Percentiles rank a stretch among this genome's conserved stretches.
These are phyloP conservation scores for Exophiala sp. DNA, from an alignment of 2,329 filamentous ascomycete species.

Conservation along the genomic window DNA sequence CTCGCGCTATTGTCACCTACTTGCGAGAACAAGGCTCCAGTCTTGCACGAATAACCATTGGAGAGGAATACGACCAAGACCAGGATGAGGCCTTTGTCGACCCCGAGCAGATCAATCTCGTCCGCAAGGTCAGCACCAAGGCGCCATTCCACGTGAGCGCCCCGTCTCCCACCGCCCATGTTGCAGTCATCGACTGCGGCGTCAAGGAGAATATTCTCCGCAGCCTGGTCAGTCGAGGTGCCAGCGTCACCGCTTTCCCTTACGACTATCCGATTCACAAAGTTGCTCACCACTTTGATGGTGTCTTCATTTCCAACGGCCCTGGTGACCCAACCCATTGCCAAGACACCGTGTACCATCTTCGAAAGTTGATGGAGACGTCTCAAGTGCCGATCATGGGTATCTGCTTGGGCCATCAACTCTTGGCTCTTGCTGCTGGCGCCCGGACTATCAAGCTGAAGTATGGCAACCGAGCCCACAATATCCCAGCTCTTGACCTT, in stretches of 20 bases:
- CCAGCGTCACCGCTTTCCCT: conserved; percentile 88
- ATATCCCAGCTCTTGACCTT: conserved; percentile 91
- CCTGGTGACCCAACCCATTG: conserved; percentile 97
- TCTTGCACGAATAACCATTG: conserved; percentile 85
- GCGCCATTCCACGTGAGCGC: conserved; percentile 93
- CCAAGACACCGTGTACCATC: conserved; percentile 87
- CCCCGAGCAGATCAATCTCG: conserved; percentile 92
- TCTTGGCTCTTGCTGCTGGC: conserved; percentile 81
- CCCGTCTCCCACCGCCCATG: conserved; percentile 73
- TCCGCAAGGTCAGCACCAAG: conserved; percentile 95
- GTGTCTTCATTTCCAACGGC: conserved; percentile 97
- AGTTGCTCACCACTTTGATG: conserved; percentile 94
- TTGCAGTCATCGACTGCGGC: conserved; percentile 94
- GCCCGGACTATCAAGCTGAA: conserved; percentile 94
- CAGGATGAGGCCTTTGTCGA: conserved; percentile 96
- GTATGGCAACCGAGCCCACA: conserved; percentile 98
- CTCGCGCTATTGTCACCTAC: conserved; percentile 89
- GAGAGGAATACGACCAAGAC: conserved; percentile 96
- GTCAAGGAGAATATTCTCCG: conserved; percentile 99
- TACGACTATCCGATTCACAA: conserved; percentile 98
- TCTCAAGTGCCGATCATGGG: conserved; percentile 93
- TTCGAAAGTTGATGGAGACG: conserved; percentile 81
- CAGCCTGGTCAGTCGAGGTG: conserved; percentile 83
- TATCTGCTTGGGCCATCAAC: conserved; percentile 95
- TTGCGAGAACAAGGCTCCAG: conserved; percentile 96